Evolutionary conservation across 176 grass and related monocot genomes (phyloP).

Genomic region (Olyra latifolia): DNA sequence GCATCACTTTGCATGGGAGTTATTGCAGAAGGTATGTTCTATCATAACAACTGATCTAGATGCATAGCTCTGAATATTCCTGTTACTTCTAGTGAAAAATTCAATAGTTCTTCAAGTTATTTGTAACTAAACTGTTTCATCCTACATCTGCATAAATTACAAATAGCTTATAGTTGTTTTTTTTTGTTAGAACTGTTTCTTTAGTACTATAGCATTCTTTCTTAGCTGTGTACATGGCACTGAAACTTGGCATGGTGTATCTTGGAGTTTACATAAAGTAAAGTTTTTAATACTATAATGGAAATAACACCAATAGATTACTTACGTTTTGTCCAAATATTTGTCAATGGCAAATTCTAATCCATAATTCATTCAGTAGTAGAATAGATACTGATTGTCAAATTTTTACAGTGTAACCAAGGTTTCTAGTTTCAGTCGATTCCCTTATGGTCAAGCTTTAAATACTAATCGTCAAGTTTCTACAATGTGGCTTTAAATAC

Average conservation of each 20-base stretch:
- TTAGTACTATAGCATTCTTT: not conserved
- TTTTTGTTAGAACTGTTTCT: not conserved
- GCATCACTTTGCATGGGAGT: slow-evolving; percentile 84
- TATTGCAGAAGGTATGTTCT: slow-evolving; percentile 79
- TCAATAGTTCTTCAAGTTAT: not conserved
- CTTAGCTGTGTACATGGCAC: not conserved
- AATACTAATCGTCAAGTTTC: not conserved
- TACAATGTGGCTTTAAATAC: too few species aligned
- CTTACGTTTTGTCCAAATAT: not conserved
- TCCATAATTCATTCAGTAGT: not conserved
- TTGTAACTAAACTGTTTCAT: slow-evolving; percentile 28
- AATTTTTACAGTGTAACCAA: not conserved
- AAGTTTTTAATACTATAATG: not conserved
- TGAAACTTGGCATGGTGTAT: slow-evolving; percentile 12
- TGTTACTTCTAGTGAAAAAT: slow-evolving; percentile 1
- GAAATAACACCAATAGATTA: not conserved
- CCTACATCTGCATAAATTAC: slow-evolving; percentile 6
- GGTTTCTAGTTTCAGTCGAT: not conserved
- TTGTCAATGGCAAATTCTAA: not conserved
- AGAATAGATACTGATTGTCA: not conserved
- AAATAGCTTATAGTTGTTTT: not conserved
- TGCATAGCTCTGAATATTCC: slow-evolving; percentile 28
- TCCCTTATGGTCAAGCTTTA: not conserved
- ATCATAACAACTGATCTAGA: slow-evolving; percentile 9
- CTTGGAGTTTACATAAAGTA: not conserved